These are phyloP conservation scores for Suillus decipiens DNA, from an alignment of 768 basidiomycete genomes.

Conservation along the genomic window DNA sequence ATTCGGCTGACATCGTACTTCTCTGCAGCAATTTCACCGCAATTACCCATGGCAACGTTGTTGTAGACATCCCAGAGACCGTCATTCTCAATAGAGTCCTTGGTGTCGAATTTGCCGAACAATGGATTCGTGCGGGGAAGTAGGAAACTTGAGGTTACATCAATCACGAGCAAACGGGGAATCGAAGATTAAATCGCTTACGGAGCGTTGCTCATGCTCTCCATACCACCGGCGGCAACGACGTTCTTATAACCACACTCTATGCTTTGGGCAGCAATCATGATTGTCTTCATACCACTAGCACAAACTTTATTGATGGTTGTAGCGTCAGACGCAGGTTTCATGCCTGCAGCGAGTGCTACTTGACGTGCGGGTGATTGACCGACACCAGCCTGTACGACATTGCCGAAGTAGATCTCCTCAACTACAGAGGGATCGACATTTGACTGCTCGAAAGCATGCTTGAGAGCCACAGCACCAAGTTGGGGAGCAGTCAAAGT, in stretches of 20 bases:
- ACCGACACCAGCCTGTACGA: constrained; percentile 95
- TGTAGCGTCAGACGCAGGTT: constrained; percentile 86
- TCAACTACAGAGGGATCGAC: constrained; percentile 84
- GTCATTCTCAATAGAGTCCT: constrained; percentile 87
- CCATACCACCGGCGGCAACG: constrained; percentile 96
- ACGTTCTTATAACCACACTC: constrained; percentile 82
- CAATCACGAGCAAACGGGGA: too few species aligned
- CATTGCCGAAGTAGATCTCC: constrained; percentile 97
- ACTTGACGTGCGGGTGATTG: constrained; percentile 98
- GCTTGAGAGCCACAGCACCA: constrained; percentile 85
- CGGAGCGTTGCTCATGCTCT: constrained; percentile 99
- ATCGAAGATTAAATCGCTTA: too few species aligned
- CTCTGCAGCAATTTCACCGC: constrained; percentile 82
- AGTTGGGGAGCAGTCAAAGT: constrained; percentile 89
- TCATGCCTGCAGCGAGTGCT: constrained; percentile 82
- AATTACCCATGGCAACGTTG: constrained; percentile 98
- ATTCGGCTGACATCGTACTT: constrained; percentile 85
- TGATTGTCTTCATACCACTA: constrained; percentile 94
- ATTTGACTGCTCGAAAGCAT: constrained; percentile 79
- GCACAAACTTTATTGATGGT: constrained; percentile 99
- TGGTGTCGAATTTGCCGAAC: constrained; percentile 88
- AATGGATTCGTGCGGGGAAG: constrained; percentile 76
- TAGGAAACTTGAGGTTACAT: too few species aligned
- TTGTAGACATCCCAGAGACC: constrained; percentile 98
- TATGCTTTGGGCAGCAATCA: constrained; percentile 90